A percentile compares a stretch with the other conserved stretches of the same genome.
Conservation (phyloP, 208 protist species). For the Histomonas meleagridis region DNA sequence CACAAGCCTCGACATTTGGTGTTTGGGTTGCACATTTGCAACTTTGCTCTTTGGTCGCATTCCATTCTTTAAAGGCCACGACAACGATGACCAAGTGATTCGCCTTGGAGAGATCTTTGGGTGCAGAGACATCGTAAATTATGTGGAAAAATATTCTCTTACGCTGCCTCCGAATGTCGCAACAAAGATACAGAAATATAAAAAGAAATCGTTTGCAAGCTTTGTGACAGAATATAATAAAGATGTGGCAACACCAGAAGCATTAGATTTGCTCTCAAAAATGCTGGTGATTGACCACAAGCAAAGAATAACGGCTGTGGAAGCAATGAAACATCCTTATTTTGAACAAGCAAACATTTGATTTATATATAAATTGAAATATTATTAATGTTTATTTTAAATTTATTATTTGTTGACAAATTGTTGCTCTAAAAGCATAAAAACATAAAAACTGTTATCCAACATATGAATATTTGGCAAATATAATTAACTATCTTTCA, state of each 20-base stretch:
- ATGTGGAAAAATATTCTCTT: slow-evolving; percentile 78
- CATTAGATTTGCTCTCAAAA: slow-evolving; percentile 88
- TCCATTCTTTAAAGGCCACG: slow-evolving; percentile 87
- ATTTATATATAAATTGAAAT: too few relatives aligned
- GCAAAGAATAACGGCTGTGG: slow-evolving; percentile 79
- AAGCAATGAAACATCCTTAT: slow-evolving; percentile 94
- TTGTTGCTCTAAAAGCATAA: too few relatives aligned
- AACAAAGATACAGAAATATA: slow-evolving; percentile 64
- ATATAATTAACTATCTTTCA: too few relatives aligned
- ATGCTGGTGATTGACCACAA: slow-evolving; percentile 70
- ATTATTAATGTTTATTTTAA: too few relatives aligned
- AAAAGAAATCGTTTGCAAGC: slow-evolving; percentile 70
- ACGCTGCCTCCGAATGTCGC: slow-evolving; percentile 67
- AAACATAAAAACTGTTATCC: too few relatives aligned
- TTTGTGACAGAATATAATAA: slow-evolving; percentile 73
- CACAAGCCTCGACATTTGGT: slow-evolving; percentile 96
- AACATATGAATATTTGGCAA: too few relatives aligned
- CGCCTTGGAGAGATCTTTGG: slow-evolving; percentile 77
- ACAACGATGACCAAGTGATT: slow-evolving; percentile 94
- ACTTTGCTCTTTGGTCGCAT: slow-evolving; percentile 89
- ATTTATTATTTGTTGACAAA: too few relatives aligned
- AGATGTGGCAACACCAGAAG: slow-evolving; percentile 77
- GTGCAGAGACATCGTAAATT: slow-evolving; percentile 52
- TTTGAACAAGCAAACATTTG: too few relatives aligned
- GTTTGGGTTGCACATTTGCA: slow-evolving; percentile 91